Evolutionary conservation across 2,329 filamentous ascomycete genomes (phyloP).

Genomic region (Chrysoporthe deuterocubensis): DNA sequence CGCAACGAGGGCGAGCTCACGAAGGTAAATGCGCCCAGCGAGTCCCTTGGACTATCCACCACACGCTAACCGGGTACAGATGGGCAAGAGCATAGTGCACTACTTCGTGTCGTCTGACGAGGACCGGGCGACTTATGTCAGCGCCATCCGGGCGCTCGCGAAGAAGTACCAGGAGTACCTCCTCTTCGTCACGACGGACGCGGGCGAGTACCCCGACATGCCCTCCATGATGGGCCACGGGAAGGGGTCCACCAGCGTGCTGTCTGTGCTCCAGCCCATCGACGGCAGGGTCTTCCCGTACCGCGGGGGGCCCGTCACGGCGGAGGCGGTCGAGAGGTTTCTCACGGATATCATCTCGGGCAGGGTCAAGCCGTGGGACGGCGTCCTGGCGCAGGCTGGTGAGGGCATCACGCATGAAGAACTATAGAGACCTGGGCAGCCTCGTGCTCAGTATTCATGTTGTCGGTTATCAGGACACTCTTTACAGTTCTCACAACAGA

Average conservation of each 20-base stretch:
- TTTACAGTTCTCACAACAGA: too few species aligned
- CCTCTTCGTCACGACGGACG: slow-evolving; percentile 52
- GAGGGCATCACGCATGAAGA: slow-evolving; percentile 30
- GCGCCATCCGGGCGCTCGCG: slow-evolving; percentile 45
- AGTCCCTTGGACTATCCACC: slow-evolving; percentile 38
- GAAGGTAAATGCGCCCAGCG: slow-evolving; percentile 36
- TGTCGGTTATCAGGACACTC: too few species aligned
- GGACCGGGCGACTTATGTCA: slow-evolving; percentile 42
- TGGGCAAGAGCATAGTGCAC: slow-evolving; percentile 38
- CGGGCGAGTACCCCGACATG: slow-evolving; percentile 50
- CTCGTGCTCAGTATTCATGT: too few species aligned
- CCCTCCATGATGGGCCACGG: slow-evolving; percentile 44
- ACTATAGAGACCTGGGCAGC: not conserved
- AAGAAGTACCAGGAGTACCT: slow-evolving; percentile 52
- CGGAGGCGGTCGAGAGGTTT: slow-evolving; percentile 46
- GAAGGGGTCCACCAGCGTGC: slow-evolving; percentile 35
- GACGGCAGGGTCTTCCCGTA: slow-evolving; percentile 50
- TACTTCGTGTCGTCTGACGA: slow-evolving; percentile 38
- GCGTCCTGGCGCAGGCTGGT: not conserved
- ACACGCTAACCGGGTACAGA: slow-evolving; percentile 27
- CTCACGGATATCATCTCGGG: slow-evolving; percentile 50
- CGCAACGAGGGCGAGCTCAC: slow-evolving; percentile 49
- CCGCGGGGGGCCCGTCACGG: slow-evolving; percentile 36
- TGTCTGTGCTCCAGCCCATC: slow-evolving; percentile 50
- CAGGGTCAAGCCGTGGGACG: slow-evolving; percentile 44